Evolutionary conservation across 768 basidiomycete genomes (phyloP).

Genomic region (Boletus vinaceobasis): DNA sequence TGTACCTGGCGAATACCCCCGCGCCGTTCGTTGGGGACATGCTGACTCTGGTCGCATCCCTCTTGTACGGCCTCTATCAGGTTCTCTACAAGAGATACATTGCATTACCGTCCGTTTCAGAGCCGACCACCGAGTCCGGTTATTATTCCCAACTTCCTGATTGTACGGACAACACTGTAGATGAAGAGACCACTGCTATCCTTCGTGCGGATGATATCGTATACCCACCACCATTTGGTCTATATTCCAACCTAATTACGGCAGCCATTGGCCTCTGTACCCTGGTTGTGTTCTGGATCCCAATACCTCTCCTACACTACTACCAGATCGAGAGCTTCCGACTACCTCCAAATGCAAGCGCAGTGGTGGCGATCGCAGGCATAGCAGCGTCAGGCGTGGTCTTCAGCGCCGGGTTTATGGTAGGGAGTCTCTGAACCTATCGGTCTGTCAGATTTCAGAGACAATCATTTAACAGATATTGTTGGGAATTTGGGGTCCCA

Average conservation of each 20-base stretch:
- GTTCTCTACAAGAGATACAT: constrained; percentile 81
- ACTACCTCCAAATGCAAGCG: constrained; percentile 50
- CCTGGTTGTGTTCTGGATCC: constrained; percentile 70
- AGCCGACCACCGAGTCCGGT: constrained; percentile 37
- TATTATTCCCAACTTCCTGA: constrained; percentile 46
- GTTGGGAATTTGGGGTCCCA: constrained; percentile 83
- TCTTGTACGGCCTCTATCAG: constrained; percentile 76
- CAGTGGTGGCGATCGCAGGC: constrained; percentile 53
- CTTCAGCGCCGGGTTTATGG: constrained; percentile 89
- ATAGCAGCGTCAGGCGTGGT: constrained; percentile 70
- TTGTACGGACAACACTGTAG: constrained; percentile 31
- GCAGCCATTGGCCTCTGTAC: constrained; percentile 79
- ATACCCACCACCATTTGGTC: constrained; percentile 72
- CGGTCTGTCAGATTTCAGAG: constrained; percentile 4
- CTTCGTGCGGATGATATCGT: constrained; percentile 33
- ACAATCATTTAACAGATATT: constrained; percentile 50
- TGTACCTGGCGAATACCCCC: constrained; percentile 23
- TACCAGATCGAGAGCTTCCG: constrained; percentile 62
- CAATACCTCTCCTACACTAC: constrained; percentile 71
- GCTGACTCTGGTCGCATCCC: constrained; percentile 66
- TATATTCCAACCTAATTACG: constrained; percentile 81
- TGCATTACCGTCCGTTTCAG: constrained; percentile 64
- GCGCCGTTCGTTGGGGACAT: constrained; percentile 71
- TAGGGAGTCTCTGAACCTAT: constrained; percentile 28
- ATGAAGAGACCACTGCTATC: constrained; percentile 18